phyloP scores from a whole-genome alignment of 139 green algal species.

The Picochlorum costavermella region DNA sequence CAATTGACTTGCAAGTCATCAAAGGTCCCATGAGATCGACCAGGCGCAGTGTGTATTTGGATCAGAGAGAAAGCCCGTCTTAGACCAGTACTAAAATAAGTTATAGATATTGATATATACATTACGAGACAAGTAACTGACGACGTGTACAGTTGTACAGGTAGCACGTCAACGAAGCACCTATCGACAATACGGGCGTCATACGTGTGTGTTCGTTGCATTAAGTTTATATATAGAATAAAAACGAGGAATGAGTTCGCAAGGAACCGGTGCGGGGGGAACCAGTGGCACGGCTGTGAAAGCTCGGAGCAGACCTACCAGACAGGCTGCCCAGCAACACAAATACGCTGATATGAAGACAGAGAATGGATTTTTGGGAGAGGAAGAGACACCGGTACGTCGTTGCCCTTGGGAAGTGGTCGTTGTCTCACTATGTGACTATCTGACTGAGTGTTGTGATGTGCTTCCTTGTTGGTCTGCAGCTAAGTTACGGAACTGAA shows the following conservation, averaged over 20 bases:
- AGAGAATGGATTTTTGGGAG: conserved; percentile 9
- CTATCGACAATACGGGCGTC: no score
- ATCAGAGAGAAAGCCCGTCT: no score
- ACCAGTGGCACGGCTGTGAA: not conserved
- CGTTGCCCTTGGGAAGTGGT: not conserved
- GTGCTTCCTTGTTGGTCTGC: not conserved
- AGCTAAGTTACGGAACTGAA: conserved; percentile 10
- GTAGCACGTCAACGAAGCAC: no score
- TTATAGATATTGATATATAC: no score
- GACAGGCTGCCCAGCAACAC: conserved; percentile 11
- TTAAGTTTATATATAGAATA: no score
- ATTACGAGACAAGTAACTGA: no score
- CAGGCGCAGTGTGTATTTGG: no score
- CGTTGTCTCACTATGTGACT: not conserved
- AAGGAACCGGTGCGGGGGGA: not conserved
- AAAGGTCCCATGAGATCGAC: no score
- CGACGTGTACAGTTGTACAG: no score
- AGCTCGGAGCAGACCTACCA: conserved; percentile 4
- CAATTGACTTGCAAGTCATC: no score
- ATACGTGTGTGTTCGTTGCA: no score
- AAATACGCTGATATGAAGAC: conserved; percentile 15
- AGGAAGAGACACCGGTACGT: conserved; percentile 4
- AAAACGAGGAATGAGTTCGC: not conserved
- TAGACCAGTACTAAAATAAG: no score
- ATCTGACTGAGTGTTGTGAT: not conserved